Base-by-base conservation (phyloP, 495 filamentous ascomycete species). In the Aspergillus mulundensis region DNA sequence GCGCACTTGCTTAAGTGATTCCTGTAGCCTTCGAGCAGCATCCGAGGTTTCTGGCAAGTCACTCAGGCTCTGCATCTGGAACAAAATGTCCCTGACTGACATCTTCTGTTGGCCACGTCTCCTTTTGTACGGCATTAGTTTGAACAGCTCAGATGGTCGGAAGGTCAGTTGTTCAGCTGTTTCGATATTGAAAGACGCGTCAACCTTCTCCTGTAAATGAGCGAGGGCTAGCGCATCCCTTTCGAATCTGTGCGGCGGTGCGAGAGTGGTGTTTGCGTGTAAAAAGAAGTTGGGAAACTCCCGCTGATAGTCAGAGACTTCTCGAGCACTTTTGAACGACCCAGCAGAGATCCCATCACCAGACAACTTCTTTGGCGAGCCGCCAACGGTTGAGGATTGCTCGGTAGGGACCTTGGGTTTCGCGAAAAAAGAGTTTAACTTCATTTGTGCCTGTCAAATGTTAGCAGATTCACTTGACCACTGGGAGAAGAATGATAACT, bases 211-310 rank as follows among this genome's bases (percentile, higher is more conserved):
- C 25, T 70, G 66, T 25, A 73, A 66, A 54, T 70, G 68, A n/a
- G 57, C 25, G 2, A 79, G 70, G 3, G 80, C 80, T 56, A 84
- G 70, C 1, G 81, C 65, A 53, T 90, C 86, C 53, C 79, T 68
- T 69, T 78, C 63, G 67, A 81, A 75, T 44, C 79, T 62, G 70
- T 77, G 76, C 0, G 60, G 56, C 0, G 76, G 74, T 1, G 90
- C 88, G 40, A 92, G 53, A 10, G 58, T 79, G 2, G 88, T 87
- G 61, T 87, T 75, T 14, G 80, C 75, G 51, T 91, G 83, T 10
- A 91, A 58, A 54, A 87, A 91, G 69, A 95, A 96, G 0, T 87
- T 81, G 14, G 88, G 82, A 62, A 97, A 97, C 28, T 66, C 70
- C 58, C 81, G 81, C 15, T 88, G 74, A 61, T 95, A 97, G 40